Base-by-base conservation (phyloP, 2,329 filamentous ascomycete species). In the Xenosphaeropsis pyriputrescens region DNA sequence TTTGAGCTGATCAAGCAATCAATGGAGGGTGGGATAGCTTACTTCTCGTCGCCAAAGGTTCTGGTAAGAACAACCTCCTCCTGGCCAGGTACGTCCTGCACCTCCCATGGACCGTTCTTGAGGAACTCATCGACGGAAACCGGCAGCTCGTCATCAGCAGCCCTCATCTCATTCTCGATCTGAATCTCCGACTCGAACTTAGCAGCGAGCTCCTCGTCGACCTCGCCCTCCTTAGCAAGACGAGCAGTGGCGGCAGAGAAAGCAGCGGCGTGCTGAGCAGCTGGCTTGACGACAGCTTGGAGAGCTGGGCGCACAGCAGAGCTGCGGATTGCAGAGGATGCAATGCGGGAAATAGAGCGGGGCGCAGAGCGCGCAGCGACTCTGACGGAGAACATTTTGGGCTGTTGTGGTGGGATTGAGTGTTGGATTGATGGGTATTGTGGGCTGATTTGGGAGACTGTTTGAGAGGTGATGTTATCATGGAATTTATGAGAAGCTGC, bases 31-130 rank as follows among this genome's bases (percentile, higher is more conserved):
- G 17, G 15, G 6, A 18, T 29, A 17, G 30, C 77, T 61, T 62
- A 91, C 85, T 79, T 85, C 68, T 98, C 91, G 45, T 93, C 79
- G 52, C 82, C 83, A 54, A 84, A 89, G 46, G 73, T 79, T 54
- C 88, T 81, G 43, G 76, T 81, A 47, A 98, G 70, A 53, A 81
- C 70, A 48, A 98, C 83, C 50, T 94, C 85, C 64, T 96, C 84
- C 59, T 85, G 73, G 44, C 91, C 91, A 18, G 79, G 69, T 22
- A 70, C 75, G 60, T 98, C 91, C 53, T 84, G 68, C 43, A 91
- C 70, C 69, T 89, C 70, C 61, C 86, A 98, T 31, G 79, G 72
- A 54, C 79, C 79, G 64, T 85, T 89, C 55, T 89, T 77, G 35
- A 95, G 63, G 62, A 93, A 95, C 58, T 91, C 84, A 63, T 85